Base-by-base conservation (phyloP, 2,329 filamentous ascomycete species). In the Colletotrichum sp. region DNA sequence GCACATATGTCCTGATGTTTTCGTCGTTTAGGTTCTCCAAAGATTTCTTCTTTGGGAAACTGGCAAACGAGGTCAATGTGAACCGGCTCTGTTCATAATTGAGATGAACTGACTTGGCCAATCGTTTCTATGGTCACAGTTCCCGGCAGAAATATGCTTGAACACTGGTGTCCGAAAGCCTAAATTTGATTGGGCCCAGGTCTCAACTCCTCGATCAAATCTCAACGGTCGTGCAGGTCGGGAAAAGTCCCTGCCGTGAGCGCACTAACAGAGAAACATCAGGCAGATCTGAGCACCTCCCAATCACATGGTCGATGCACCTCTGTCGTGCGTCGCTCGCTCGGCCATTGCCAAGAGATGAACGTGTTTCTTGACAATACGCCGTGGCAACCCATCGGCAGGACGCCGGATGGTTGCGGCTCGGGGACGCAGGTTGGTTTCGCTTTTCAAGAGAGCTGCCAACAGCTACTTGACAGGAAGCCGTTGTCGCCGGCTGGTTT, bases 381-480 rank as follows among this genome's bases (percentile, higher is more conserved):
- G 44, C 24, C 12, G 28, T 44, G 16, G n/a, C 26, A n/a, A 22
- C 13, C 8, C 13, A 4, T 34, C 63, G 69, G 57, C 73, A 64
- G 26, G 69, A n/a, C 28, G 57, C 62, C 57, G 44, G 32, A 4
- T 72, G 32, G 6, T 13, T 57, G 30, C 36, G 34, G 55, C 55
- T 68, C 52, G 55, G 63, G 69, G 73, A 64, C 22, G 71, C 15
- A 26, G 30, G 26, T 10, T 8, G 28, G 70, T 76, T 76, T 74
- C 64, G 60, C 22, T 15, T 30, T 18, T 1, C 24, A 24, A 16
- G 18, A 36, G 24, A 22, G 2, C n/a, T 24, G 70, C 15, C 63
- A 64, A 28, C 8, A 15, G 4, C 12, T n/a, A 52, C 66, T n/a
- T 60, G 52, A 34, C 24, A 26, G 39, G 15, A 55, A 62, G 57